These are phyloP conservation scores for Ceratocystiopsis sp. DNA, from an alignment of 2,329 filamentous ascomycete genomes.

Conservation along the genomic window DNA sequence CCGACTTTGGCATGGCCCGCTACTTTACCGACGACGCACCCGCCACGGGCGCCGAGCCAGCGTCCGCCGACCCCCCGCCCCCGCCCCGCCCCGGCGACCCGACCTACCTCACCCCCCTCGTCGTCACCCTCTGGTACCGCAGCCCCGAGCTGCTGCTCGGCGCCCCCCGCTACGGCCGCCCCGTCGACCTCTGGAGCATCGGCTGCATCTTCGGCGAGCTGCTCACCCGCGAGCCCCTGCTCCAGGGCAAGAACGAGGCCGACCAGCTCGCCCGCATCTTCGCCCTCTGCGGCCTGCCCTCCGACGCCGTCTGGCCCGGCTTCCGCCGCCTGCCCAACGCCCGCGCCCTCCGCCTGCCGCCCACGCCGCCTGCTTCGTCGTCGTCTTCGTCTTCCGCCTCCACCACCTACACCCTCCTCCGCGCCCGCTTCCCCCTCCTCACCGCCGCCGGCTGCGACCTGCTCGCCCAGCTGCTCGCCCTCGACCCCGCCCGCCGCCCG, in stretches of 20 bases:
- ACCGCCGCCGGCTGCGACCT: conserved; percentile 58
- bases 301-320: conserved; percentile 64
- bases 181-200: conserved; percentile 89
- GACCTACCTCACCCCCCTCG: conserved; percentile 64
- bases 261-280: conserved; percentile 82
- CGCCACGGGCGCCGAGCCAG: neutral
- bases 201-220: conserved; percentile 94
- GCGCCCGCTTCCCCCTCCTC: conserved; percentile 65
- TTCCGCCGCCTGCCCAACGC: conserved; percentile 83
- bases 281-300: conserved; percentile 72
- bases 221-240: conserved; percentile 61
- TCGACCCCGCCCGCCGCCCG: conserved; percentile 59
- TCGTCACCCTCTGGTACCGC: conserved; percentile 96
- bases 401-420: conserved; percentile 30
- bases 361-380: conserved; percentile 19
- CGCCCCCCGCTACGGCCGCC: conserved; percentile 51
- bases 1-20: conserved; percentile 95
- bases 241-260: conserved; percentile 85
- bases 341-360: conserved; percentile 54
- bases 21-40: conserved; percentile 48
- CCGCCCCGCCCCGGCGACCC: conserved; percentile 20
- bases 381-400: conserved; percentile 36
- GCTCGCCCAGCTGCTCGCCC: conserved; percentile 49
- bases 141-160: conserved; percentile 81
- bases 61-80: conserved; percentile 28